phyloP scores from a whole-genome alignment of 345 rosid species.

The Populus pruinosa region DNA sequence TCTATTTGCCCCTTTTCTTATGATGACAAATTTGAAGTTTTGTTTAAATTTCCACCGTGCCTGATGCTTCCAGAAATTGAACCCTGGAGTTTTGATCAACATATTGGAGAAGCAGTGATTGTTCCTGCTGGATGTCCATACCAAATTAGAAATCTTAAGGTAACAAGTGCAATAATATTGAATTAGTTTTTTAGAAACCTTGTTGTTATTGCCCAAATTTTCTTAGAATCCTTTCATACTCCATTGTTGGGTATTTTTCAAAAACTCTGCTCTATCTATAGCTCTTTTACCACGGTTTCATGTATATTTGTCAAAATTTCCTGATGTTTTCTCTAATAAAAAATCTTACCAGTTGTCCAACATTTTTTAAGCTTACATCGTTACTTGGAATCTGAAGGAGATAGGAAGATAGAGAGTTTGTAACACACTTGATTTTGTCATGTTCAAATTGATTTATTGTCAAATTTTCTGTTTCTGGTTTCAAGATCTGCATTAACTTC shows the following conservation, averaged over 20 bases:
- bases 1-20: not conserved
- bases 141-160: conserved; percentile 70
- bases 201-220: not conserved
- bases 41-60: not conserved
- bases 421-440: too few species aligned
- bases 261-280: too few species aligned
- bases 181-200: not conserved
- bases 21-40: not conserved
- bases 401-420: too few species aligned
- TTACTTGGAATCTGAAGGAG: too few species aligned
- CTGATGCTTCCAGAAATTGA: conserved; percentile 44
- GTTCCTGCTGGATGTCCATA: conserved; percentile 75
- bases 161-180: not conserved
- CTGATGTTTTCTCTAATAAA: too few species aligned
- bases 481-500: not conserved
- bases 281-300: too few species aligned
- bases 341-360: too few species aligned
- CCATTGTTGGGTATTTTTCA: not conserved
- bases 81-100: conserved; percentile 64
- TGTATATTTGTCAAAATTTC: too few species aligned
- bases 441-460: not conserved
- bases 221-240: not conserved
- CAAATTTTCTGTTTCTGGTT: not conserved
- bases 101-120: conserved; percentile 60
- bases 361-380: too few species aligned